These are phyloP conservation scores for Nemania serpens DNA, from an alignment of 2,329 filamentous ascomycete species.

Conservation along the genomic window DNA sequence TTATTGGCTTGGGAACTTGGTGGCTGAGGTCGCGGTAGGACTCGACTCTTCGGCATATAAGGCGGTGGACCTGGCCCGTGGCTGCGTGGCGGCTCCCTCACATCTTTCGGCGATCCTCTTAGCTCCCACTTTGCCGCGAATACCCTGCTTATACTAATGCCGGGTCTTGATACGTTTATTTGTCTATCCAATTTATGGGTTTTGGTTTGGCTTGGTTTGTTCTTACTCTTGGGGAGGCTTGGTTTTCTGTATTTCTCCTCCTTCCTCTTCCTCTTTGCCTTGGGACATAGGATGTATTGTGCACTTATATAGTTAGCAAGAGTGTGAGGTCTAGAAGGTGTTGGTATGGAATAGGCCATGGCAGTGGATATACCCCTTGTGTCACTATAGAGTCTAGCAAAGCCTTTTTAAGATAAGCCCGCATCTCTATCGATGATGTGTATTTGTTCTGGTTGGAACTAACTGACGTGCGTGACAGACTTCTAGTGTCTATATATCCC, in stretches of 20 bases:
- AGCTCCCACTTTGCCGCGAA: not conserved
- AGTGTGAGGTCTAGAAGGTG: not conserved
- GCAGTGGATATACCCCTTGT: conserved; percentile 9
- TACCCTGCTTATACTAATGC: not conserved
- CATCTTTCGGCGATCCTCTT: not conserved
- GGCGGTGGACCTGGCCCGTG: not conserved
- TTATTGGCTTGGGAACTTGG: conserved; percentile 51
- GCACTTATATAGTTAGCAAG: not conserved
- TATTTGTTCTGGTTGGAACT: not conserved
- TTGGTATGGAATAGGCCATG: not conserved
- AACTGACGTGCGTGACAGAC: too few relatives aligned
- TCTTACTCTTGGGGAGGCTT: not conserved
- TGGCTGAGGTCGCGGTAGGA: conserved; percentile 45
- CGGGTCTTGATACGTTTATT: not conserved
- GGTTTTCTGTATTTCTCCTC: not conserved
- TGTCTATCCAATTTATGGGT: not conserved
- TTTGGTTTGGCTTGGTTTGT: too few relatives aligned
- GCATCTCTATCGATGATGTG: not conserved
- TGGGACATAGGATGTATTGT: not conserved
- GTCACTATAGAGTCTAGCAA: not conserved
- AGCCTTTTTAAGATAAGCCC: not conserved
- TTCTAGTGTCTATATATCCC: too few relatives aligned
- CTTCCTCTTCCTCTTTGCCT: not conserved
- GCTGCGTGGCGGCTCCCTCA: not conserved
- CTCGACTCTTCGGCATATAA: conserved; percentile 14